Base-by-base conservation (phyloP, 73 alveolate genomes). In the Paraurostyla sp. region DNA sequence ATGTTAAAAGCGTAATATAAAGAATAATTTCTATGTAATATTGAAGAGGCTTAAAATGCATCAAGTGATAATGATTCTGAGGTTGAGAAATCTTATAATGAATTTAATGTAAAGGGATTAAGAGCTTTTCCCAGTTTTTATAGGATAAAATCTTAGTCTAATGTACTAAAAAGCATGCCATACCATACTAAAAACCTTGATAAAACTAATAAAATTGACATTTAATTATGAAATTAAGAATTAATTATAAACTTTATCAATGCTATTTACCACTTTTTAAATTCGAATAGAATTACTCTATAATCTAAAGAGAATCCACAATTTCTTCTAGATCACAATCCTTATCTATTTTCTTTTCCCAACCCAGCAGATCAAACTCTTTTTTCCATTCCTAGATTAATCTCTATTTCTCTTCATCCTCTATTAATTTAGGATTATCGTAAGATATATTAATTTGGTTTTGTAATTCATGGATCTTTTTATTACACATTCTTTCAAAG, bases 301-400 rank as follows among this genome's bases (percentile, higher is more conserved):
- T 65, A 18, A 38, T 15, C 25, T 40, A 38, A 22, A 65, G 3
- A 11, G 54, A 13, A 6, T 65, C 82, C 1, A 65, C 82, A 35
- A 65, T 40, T 65, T 65, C 82, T 4, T 40, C 42, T 16, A 38
- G 46, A 18, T 65, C 82, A 65, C 82, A 65, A 18, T 38, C 46
- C 41, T 38, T 38, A 40, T 65, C 82, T 38, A 65, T 30, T 38
- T 65, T 65, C 25, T 65, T 65, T 22, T 65, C 82, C 82, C 82
- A 65, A 38, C 50, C 13, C 6, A 65, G 29, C 41, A 38, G 27
- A 11, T 65, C 18, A 22, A 65, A 65, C 58, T 65, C 54, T 13
- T 6, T 30, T 35, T 38, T 32, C 6, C 9, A 38, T 38, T 38
- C 32, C 36, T 65, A 29, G 2, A 65, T 18, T 30, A 22, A 38